phyloP scores from a whole-genome alignment of 2,329 filamentous ascomycete species.

The Dendrostoma leiphaemia region DNA sequence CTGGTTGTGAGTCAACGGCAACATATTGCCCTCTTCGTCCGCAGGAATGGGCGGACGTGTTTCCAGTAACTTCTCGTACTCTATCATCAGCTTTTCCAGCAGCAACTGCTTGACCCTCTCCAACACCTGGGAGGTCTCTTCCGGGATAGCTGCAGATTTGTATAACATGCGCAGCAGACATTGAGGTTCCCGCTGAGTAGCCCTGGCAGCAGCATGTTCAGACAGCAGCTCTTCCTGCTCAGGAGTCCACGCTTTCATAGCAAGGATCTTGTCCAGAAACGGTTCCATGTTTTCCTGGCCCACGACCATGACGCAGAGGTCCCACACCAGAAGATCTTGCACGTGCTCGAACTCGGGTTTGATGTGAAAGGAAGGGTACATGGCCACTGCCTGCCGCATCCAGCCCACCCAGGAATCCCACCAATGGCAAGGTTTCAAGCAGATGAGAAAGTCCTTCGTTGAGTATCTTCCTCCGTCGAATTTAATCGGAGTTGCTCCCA shows the following conservation, averaged over 20 bases:
- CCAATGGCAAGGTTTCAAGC: conserved; percentile 46
- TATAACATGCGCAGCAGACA: conserved; percentile 28
- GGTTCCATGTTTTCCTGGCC: conserved; percentile 25
- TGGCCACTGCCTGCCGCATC: conserved; percentile 33
- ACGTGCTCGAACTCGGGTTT: conserved; percentile 47
- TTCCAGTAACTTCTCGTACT: conserved; percentile 42
- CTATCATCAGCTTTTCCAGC: conserved; percentile 36
- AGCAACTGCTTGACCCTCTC: conserved; percentile 32
- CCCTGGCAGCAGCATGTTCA: no score
- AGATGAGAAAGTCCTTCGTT: conserved; percentile 48
- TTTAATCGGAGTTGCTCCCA: conserved; percentile 23
- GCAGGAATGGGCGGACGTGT: conserved; percentile 34
- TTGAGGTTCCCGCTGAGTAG: conserved; percentile 22
- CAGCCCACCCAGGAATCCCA: conserved; percentile 46
- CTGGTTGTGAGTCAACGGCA: conserved; percentile 41
- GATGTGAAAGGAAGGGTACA: conserved; percentile 24
- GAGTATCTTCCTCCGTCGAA: no score
- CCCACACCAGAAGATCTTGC: conserved; percentile 52
- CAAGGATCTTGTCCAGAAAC: conserved; percentile 12
- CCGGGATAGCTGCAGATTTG: conserved; percentile 37
- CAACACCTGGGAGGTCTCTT: conserved; percentile 39
- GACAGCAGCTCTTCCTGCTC: no score
- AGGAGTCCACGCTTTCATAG: neutral
- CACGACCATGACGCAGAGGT: conserved; percentile 41
- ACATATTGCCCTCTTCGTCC: conserved; percentile 37